phyloP scores from a whole-genome alignment of 176 grass and related monocot species.

The Aegilops bicornis region DNA sequence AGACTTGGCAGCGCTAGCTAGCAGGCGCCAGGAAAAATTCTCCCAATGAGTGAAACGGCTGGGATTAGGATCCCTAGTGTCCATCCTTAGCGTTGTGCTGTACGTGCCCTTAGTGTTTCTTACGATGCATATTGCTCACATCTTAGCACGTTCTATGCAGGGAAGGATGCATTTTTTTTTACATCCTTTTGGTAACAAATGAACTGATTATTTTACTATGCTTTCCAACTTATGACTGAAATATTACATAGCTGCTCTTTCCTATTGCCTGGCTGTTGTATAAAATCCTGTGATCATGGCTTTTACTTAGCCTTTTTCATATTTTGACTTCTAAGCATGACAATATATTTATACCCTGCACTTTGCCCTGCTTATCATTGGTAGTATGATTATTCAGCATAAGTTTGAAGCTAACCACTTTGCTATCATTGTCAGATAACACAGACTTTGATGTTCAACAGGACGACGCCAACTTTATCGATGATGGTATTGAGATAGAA shows the following conservation, averaged over 20 bases:
- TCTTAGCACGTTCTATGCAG: not conserved
- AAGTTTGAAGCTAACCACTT: not conserved
- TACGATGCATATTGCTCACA: not conserved
- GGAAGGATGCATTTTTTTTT: not conserved
- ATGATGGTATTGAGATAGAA: conserved; percentile 84
- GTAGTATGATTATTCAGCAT: conserved; percentile 3
- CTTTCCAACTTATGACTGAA: not conserved
- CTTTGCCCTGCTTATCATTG: not conserved
- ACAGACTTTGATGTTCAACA: conserved; percentile 45
- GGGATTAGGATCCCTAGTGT: too few relatives aligned
- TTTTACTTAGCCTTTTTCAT: not conserved
- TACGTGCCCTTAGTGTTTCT: not conserved
- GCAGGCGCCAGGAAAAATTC: too few relatives aligned
- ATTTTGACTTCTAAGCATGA: not conserved
- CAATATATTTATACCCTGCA: not conserved
- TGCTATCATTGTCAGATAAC: conserved; percentile 33
- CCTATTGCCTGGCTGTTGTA: not conserved
- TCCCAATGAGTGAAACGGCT: too few relatives aligned
- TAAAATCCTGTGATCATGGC: not conserved
- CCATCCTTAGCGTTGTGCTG: too few relatives aligned
- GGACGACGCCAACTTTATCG: conserved; percentile 70
- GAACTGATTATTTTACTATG: not conserved
- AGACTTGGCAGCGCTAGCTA: too few relatives aligned
- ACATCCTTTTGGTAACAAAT: not conserved
- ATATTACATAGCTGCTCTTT: not conserved